Conservation (phyloP, 106 monocot species). For the Chionographis japonica region DNA sequence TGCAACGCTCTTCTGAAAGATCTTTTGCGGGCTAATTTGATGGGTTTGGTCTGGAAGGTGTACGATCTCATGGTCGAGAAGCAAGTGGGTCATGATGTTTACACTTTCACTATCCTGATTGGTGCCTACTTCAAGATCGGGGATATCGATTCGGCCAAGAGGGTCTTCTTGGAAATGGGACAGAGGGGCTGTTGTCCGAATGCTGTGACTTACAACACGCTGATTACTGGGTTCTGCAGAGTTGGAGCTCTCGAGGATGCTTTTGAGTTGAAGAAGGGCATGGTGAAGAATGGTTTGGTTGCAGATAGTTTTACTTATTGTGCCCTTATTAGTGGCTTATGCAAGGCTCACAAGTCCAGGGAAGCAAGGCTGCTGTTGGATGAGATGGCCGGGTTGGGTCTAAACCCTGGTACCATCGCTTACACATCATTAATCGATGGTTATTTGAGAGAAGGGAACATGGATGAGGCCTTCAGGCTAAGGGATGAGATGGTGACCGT, state of each 20-base stretch:
- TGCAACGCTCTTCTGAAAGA: constrained; percentile 75
- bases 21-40: constrained; percentile 42
- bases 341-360: constrained; percentile 17
- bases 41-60: constrained; percentile 82
- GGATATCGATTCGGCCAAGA: constrained; percentile 44
- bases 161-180: constrained; percentile 46
- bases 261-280: constrained; percentile 44
- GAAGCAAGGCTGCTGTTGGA: constrained; percentile 49
- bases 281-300: constrained; percentile 42
- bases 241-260: constrained; percentile 56
- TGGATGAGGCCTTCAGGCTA: constrained; percentile 54
- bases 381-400: constrained; percentile 44
- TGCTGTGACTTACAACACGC: constrained; percentile 48
- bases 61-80: constrained; percentile 37
- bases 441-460: constrained; percentile 55
- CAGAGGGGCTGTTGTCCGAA: constrained; percentile 44
- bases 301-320: constrained; percentile 52
- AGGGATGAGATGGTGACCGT: constrained; percentile 53
- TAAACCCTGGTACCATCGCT: constrained; percentile 38
- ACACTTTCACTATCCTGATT: constrained; percentile 56
- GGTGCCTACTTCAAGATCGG: constrained; percentile 56
- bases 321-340: constrained; percentile 47
- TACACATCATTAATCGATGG: constrained; percentile 78
- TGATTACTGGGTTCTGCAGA: constrained; percentile 62
- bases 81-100: constrained; percentile 44